Conservation (phyloP, 352 stramenopile species). For the Pythium sukuiense region DNA sequence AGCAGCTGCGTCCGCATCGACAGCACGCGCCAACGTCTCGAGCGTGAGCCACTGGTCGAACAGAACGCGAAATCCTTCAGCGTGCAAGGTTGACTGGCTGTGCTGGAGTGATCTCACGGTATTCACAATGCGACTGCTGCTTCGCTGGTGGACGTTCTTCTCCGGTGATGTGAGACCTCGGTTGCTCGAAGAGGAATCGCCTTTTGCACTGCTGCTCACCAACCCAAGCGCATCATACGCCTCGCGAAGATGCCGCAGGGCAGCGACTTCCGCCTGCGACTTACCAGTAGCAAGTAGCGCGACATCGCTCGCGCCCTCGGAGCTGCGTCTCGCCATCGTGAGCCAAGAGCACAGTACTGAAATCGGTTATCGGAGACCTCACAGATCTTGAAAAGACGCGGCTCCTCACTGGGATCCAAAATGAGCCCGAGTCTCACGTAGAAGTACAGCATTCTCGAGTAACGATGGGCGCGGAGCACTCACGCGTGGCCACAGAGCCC, state of each 20-base stretch:
- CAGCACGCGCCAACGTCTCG: constrained; percentile 6
- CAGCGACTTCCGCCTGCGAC: constrained; percentile 34
- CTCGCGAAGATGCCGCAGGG: constrained; percentile 32
- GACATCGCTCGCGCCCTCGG: constrained; percentile 1
- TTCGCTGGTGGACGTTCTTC: background rate
- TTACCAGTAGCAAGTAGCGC: constrained; percentile 11
- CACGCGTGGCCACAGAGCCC: constrained; percentile 10
- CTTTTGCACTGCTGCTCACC: background rate
- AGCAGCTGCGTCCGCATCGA: constrained; percentile 20
- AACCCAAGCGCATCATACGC: constrained; percentile 26
- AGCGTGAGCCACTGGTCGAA: constrained; percentile 34
- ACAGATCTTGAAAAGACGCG: constrained; percentile 21
- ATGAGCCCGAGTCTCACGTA: background rate
- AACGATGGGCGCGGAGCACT: constrained; percentile 46
- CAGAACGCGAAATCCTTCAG: background rate
- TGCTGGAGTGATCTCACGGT: constrained; percentile 31
- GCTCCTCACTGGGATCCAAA: constrained; percentile 15
- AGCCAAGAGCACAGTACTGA: background rate
- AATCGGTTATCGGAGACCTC: constrained; percentile 14
- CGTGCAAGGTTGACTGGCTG: background rate
- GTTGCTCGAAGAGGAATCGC: background rate
- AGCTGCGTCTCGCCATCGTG: background rate
- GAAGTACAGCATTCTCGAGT: background rate
- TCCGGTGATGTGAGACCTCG: background rate
- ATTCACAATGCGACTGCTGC: constrained; percentile 9